Conservation (phyloP, 805 yeast genomes). For the Yarrowia sp. region DNA sequence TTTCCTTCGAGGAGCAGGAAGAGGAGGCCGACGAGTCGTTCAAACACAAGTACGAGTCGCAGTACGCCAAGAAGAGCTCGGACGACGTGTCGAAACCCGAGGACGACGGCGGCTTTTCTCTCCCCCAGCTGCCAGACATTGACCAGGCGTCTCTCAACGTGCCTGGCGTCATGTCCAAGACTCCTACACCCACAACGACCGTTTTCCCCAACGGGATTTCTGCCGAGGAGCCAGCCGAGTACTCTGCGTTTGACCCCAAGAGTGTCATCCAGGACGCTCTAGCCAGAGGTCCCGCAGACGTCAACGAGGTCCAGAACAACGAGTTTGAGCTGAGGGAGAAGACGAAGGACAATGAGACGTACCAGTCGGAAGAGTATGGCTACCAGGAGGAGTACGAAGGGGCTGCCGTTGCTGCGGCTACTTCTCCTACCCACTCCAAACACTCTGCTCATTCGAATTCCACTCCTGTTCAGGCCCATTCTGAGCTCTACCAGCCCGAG, state of each 20-base stretch:
- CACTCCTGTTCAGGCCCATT: slow-evolving; percentile 1
- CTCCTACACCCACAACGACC: slow-evolving; percentile 23
- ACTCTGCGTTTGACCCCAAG: slow-evolving; percentile 31
- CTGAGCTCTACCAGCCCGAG: slow-evolving; percentile 30
- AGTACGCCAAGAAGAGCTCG: slow-evolving; percentile 18
- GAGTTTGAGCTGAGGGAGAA: slow-evolving; percentile 1
- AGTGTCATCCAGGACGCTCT: slow-evolving; percentile 29
- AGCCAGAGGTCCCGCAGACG: slow-evolving; percentile 11
- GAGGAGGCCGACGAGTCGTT: slow-evolving; percentile 36
- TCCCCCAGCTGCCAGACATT: slow-evolving; percentile 28
- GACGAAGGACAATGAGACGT: background rate
- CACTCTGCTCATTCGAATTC: background rate
- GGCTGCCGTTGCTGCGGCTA: background rate
- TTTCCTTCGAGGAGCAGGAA: slow-evolving; percentile 39
- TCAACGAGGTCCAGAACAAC: slow-evolving; percentile 19
- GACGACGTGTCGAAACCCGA: slow-evolving; percentile 12
- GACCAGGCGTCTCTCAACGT: slow-evolving; percentile 23
- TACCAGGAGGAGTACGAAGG: background rate
- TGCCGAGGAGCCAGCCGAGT: slow-evolving; percentile 12
- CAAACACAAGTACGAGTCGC: slow-evolving; percentile 37
- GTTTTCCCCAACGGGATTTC: slow-evolving; percentile 21
- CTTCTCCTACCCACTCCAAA: background rate
- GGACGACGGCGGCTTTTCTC: slow-evolving; percentile 15
- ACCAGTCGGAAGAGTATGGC: background rate
- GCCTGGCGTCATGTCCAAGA: slow-evolving; percentile 31